Evolutionary conservation across 1,139 yeast genomes (phyloP), one percentile per base, ranked within the genome.

Genomic region (Yamadazyma epiphylla): DNA sequence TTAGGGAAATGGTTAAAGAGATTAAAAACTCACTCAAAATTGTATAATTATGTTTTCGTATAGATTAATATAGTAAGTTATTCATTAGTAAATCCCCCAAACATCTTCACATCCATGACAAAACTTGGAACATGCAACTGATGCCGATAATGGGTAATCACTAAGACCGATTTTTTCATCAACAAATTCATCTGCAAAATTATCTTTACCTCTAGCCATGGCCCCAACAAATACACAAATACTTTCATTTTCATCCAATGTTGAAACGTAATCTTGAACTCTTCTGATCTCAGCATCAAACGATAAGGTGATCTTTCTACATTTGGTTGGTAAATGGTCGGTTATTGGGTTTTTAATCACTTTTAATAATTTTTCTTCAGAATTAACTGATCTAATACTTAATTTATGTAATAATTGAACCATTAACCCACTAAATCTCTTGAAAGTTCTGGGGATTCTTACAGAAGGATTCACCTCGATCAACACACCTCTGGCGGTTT

Each of bases 61-160:
- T 19, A 26, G 21, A 15, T 19, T 16, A 15, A 25, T 25, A 25
- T n/a, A n/a, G n/a, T n/a, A n/a, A 7, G 9, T 17, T 10, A 17
- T 17, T 17, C 7, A 17, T 10, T 53, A 64, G 39, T 47, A 64
- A 49, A 91, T 89, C 30, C 78, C 80, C 97, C 97, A 91, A 22
- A 94, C 94, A 59, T 91, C 98, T 65, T 91, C 98, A 55, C 96
- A 88, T 32, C 97, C 97, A 55, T 91, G 98, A 58, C 97, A 89
- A 66, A 91, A 88, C 63, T 91, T 91, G 45, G 96, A 85, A 61
- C 97, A 91, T 14, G 98, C 97, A 35, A 94, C 97, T 13, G 97
- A 87, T 4, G 98, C 98, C 35, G 96, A 85, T 42, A 91, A 74
- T 31, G 98, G 95, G 57, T 89, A 91, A 51, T 89, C 88, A 20